Base-by-base conservation (phyloP, 1,284 basidiomycete genomes). In the Grifola frondosa region DNA sequence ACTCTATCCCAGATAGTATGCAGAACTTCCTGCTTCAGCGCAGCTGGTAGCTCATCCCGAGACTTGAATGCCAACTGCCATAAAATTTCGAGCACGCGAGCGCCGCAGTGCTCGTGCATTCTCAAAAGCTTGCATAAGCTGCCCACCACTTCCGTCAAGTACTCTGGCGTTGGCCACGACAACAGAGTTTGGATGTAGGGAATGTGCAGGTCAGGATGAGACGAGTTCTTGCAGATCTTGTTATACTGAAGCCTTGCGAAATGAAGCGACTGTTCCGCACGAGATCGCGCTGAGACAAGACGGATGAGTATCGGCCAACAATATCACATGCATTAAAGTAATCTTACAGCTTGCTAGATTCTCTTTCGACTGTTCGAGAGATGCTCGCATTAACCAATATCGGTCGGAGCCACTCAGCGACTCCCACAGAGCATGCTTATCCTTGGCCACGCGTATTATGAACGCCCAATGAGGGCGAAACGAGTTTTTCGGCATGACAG, bases 371-470 rank as follows among this genome's bases (percentile, higher is more conserved):
- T 48, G 48, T 4, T 58, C 61, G 15, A 71, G 53, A 12, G 60
- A 53, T 29, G 64, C 65, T 23, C 52, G 63, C 65, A 74, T 69
- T 35, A 69, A 45, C 72, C 72, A 74, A 44, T 67, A 74, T 40
- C 58, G 60, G 48, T 74, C 73, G 7, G 64, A 62, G 22, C 57
- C 48, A 8, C 45, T 48, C 17, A 72, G 52, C 3, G 42, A 15
- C 21, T 59, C 48, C 24, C 52, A 52, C 15, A 48, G 44, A 24
- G 46, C 41, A 12, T 41, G 35, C 48, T 74, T 73, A 48, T 67
- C 61, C 16, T 36, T 25, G 10, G 42, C 53, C 8, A 69, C 26
- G 2, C 35, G 29, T 1, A 51, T 15, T 2, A 68, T 46, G 38
- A 74, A 62, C 16, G 55, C 11, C 73, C 71, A 75, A 41, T 69